Base-by-base conservation (phyloP, 2,329 filamentous ascomycete genomes). In the Colletotrichum shisoi region DNA sequence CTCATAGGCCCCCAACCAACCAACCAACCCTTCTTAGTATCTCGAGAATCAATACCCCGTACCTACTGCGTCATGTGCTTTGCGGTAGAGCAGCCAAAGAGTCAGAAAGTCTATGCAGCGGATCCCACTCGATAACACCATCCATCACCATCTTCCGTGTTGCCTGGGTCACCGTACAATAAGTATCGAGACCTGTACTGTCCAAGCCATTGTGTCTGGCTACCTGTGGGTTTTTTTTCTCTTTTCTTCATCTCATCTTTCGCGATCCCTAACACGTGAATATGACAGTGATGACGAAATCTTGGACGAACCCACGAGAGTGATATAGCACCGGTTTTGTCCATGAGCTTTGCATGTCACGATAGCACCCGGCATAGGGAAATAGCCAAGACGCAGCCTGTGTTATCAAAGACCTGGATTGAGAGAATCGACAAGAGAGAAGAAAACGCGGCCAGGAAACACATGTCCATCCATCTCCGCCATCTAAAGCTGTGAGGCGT, bases 401-500 rank as follows among this genome's bases (percentile, higher is more conserved):
- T 61, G 62, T 60, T 68, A 62, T 66, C 66, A 68, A 66, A 67
- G 62, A 67, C 62, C 56, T 68, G 66, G 46, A 68, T 68, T 68
- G 66, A 68, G 62, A 67, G 64, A 67, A 68, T 62, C 62, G 66
- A 65, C 54, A 67, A 68, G 65, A 67, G 64, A 66, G 62, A 68
- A 62, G 56, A 60, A 68, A 57, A 68, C 64, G 66, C 60, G 54
- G 66, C 51, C 62, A 57, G 46, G 39, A 68, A 67, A 66, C 62
- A 61, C 45, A 56, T 54, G 56, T 59, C 73, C 74, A 74, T 59
- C 73, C 74, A 74, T 76, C 74, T 76, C 74, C 76, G 76, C 77
- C 75, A 72, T 78, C 76, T 76, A 77, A 76, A 71, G 71, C 74
- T 72, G 74, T 72, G 71, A 75, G 73, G 73, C 72, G 73, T 72